Base-by-base conservation (phyloP, 164 flowering plant genomes). In the Santalum album region DNA sequence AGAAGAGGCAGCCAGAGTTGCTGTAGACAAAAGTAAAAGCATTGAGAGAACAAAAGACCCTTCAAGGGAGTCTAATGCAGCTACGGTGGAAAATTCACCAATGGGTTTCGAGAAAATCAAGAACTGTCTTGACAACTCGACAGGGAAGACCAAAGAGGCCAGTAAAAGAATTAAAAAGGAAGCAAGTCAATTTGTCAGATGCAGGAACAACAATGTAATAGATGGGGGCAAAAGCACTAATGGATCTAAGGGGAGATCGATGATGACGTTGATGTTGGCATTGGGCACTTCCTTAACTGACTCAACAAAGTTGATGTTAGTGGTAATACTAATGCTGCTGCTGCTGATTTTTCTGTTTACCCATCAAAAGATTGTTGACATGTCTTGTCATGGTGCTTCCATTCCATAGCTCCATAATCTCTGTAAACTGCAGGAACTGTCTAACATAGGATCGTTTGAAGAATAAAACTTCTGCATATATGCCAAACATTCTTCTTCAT, bases 1-100 rank as follows among this genome's bases (percentile, higher is more conserved):
- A 19, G 54, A 57, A 19, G 36, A 20, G 11, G 47, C n/a, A 38
- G 47, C 48, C 19, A 72, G 57, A 55, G 65, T 32, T 10, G 46
- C 20, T 22, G 56, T 53, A 6, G 59, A 49, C 5, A n/a, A 18
- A 5, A n/a, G 14, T 23, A 58, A 46, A 43, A 65, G 57, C 27
- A 58, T 67, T 21, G 57, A 60, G 49, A 68, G 56, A 51, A 65
- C 71, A 21, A 53, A 36, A 7, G 52, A 55, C 35, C 63, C 72
- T 40, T 59, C 74, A 7, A 35, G 48, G 51, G 69, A 59, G 26
- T 65, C 67, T 12, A 65, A 56, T 25, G 57, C 55, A 0, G 77
- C 67, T 25, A 54, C 65, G 55, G 29, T 65, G 1, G 71, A 65
- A 36, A 55, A 21, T 34, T 21, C 51, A 12, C 34, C 62, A 42